phyloP scores from a whole-genome alignment of 805 yeast species.

The Candida nonsorbophila region DNA sequence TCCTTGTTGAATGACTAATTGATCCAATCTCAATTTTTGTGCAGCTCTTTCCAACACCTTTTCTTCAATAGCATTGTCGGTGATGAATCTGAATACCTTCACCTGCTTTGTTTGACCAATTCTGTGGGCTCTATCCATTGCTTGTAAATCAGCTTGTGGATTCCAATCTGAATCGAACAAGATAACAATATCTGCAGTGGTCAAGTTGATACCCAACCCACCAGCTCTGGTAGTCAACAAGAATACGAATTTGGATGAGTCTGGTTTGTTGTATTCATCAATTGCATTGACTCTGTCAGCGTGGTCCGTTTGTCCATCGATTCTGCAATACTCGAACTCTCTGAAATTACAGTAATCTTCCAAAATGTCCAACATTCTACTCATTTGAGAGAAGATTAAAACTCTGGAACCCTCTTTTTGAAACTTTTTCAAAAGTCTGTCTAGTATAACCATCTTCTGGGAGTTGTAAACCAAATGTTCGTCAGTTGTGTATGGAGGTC shows the following conservation, averaged over 20 bases:
- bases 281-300: conserved; percentile 90
- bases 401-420: conserved; percentile 81
- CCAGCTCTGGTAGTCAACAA: conserved; percentile 93
- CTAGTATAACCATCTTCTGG: conserved; percentile 86
- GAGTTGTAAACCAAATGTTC: conserved; percentile 88
- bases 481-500: conserved; percentile 95
- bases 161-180: conserved; percentile 95
- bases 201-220: conserved; percentile 90
- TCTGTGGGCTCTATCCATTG: conserved; percentile 97
- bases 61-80: conserved; percentile 94
- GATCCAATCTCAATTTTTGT: conserved; percentile 87
- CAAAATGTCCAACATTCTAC: conserved; percentile 78
- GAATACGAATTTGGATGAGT: conserved; percentile 77
- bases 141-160: conserved; percentile 96
- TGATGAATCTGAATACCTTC: conserved; percentile 83
- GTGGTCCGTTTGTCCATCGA: conserved; percentile 90
- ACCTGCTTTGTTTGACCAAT: conserved; percentile 97
- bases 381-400: conserved; percentile 89
- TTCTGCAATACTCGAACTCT: conserved; percentile 81
- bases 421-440: conserved; percentile 70
- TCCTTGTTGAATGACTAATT: conserved; percentile 93
- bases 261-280: conserved; percentile 84
- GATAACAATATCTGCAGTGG: conserved; percentile 86
- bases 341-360: conserved; percentile 90
- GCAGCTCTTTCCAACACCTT: conserved; percentile 95